Evolutionary conservation across 768 basidiomycete species (phyloP).

Genomic region (Royoungia palumana): DNA sequence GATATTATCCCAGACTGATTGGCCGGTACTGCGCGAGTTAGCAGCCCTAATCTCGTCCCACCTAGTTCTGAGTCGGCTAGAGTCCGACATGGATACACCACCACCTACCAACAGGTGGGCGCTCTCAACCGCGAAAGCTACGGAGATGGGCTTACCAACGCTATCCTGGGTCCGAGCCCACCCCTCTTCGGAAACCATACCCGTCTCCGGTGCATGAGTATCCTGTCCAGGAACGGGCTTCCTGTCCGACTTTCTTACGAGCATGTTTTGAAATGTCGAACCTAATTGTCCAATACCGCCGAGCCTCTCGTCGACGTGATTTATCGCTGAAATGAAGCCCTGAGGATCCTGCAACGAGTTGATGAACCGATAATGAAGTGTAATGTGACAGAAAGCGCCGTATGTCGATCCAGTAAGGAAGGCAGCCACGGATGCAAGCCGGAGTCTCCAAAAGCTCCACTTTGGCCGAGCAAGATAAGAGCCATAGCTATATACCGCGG

Average conservation of each 20-base stretch:
- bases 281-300: constrained; percentile 31
- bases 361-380: constrained; percentile 29
- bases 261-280: constrained; percentile 23
- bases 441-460: constrained; percentile 25
- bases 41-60: constrained; percentile 69
- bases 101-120: constrained; percentile 5
- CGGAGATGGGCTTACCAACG: constrained; percentile 12
- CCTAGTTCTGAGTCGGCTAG: constrained; percentile 31
- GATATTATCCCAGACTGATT: constrained; percentile 66
- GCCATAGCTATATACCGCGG: constrained; percentile 25
- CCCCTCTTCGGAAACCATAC: constrained; percentile 13
- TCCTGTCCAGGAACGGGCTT: constrained; percentile 1
- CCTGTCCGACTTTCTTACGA: constrained; percentile 16
- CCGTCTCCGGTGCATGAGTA: constrained; percentile 2
- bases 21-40: constrained; percentile 40
- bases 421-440: constrained; percentile 22
- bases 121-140: not conserved
- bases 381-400: constrained; percentile 30
- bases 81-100: constrained; percentile 4
- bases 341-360: constrained; percentile 31
- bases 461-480: constrained; percentile 26
- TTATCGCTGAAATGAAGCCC: constrained; percentile 30
- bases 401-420: constrained; percentile 31
- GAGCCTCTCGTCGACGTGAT: constrained; percentile 29
- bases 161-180: constrained; percentile 12